Conservation (phyloP, 1,284 basidiomycete genomes). For the Inonotus obliquus region DNA sequence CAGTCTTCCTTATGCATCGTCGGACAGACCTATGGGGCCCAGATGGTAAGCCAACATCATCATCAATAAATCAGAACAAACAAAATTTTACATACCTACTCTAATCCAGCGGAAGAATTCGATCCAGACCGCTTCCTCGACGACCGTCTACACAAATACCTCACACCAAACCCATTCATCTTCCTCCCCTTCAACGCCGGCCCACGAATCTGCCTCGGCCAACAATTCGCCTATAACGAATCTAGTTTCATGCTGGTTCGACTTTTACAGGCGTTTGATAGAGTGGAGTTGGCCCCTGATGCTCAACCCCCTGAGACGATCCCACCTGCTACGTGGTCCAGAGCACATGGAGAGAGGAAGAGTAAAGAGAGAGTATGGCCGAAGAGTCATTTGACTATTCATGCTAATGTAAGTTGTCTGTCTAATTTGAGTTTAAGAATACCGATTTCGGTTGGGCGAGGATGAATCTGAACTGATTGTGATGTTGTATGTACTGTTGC, state of each 20-base stretch:
- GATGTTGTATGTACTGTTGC: too few relatives aligned
- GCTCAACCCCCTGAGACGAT: constrained; percentile 39
- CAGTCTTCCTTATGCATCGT: constrained; percentile 58
- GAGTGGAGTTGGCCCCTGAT: constrained; percentile 41
- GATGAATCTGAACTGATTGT: too few relatives aligned
- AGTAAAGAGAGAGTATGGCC: constrained; percentile 12
- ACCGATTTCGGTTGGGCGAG: too few relatives aligned
- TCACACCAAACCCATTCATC: constrained; percentile 40
- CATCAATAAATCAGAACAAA: background rate
- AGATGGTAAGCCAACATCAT: constrained; percentile 38
- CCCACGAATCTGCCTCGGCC: constrained; percentile 44
- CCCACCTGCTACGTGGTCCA: constrained; percentile 41
- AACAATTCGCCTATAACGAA: constrained; percentile 66
- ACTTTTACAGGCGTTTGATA: constrained; percentile 54
- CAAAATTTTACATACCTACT: background rate
- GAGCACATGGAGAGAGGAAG: constrained; percentile 1
- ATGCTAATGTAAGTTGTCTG: constrained; percentile 12
- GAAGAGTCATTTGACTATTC: constrained; percentile 15
- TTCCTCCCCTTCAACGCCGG: constrained; percentile 48
- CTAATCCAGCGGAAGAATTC: constrained; percentile 33
- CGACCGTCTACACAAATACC: constrained; percentile 32
- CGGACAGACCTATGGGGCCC: constrained; percentile 63
- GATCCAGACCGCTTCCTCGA: constrained; percentile 44
- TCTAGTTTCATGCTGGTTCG: constrained; percentile 62
- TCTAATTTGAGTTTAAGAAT: background rate